Evolutionary conservation across 169 alveolate genomes (phyloP), one percentile per base, ranked within the genome.

Genomic region (Cryptosporidium baileyi): DNA sequence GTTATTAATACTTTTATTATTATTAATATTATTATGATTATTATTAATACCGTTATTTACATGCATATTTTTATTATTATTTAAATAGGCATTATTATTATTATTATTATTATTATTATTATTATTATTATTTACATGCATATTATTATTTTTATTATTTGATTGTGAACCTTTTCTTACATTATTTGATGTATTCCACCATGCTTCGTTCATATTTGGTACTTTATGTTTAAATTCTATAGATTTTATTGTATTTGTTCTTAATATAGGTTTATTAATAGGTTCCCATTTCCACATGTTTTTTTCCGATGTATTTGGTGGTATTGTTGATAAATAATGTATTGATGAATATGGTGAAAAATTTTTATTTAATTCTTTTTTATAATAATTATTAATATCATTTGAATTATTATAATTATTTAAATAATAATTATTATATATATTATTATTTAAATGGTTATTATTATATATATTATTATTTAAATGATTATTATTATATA

Each of bases 301-400:
- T 40, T 54, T 34, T 26, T 34, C 61, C 11, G 17, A 19, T 24
- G 19, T 8, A 17, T 38, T 67, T 9, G 60, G 41, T 36, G 52
- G 32, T 24, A 38, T 13, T 6, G 67, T 30, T 9, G 34, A 11
- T 38, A 74, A 24, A 45, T 74, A 74, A 59, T 74, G 67, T 13
- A 74, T 57, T 51, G 85, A 74, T 7, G 85, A 74, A 40, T 74
- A 74, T 1, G 85, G 85, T n/a, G 85, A 74, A 43, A 74, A 74
- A 45, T 54, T 19, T 22, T 41, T 74, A 45, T 74, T 57, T 15
- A 54, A 52, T 41, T 51, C 67, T 11, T 74, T 60, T 24, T 61
- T 24, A 59, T 22, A 8, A 38, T 1, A 57, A 30, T 11, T 38
- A 3, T n/a, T 44, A 65, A 5, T 24, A 34, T 19, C 61, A 51